These are phyloP conservation scores for Phyllosticta capitalensis DNA, from an alignment of 2,329 filamentous ascomycete genomes.

Conservation along the genomic window DNA sequence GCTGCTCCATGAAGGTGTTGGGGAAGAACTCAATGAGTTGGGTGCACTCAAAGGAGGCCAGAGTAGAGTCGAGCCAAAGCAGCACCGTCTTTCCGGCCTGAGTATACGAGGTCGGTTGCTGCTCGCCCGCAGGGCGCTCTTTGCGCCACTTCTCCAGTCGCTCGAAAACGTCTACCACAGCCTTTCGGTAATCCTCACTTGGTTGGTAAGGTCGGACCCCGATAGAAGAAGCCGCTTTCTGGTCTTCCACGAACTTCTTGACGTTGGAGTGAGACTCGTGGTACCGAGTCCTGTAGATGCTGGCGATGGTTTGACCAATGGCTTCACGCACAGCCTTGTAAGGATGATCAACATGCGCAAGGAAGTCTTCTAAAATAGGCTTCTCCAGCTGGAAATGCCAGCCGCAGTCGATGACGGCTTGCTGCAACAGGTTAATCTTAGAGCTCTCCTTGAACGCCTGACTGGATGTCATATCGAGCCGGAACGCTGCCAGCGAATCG, in stretches of 20 bases:
- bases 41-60: constrained; percentile 87
- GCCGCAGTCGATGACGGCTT: constrained; percentile 75
- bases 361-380: constrained; percentile 80
- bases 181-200: constrained; percentile 60
- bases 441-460: constrained; percentile 98
- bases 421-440: constrained; percentile 84
- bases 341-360: constrained; percentile 86
- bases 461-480: constrained; percentile 87
- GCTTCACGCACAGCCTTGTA: constrained; percentile 96
- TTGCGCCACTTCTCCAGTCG: constrained; percentile 81
- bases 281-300: constrained; percentile 83
- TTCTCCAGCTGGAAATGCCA: constrained; percentile 94
- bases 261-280: constrained; percentile 89
- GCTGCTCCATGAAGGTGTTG: constrained; percentile 76
- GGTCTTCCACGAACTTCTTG: constrained; percentile 60
- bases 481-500: constrained; percentile 72
- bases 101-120: constrained; percentile 89
- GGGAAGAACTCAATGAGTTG: constrained; percentile 88
- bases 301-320: constrained; percentile 80
- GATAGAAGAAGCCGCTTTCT: constrained; percentile 71
- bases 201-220: constrained; percentile 78
- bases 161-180: constrained; percentile 65
- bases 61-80: constrained; percentile 84
- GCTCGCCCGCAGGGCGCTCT: constrained; percentile 75
- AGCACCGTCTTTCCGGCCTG: constrained; percentile 93